A percentile compares a stretch with the other conserved stretches of the same genome.
Evolutionary conservation across 495 filamentous ascomycete species (phyloP).

Genomic region (Hypomontagnella monticulosa): DNA sequence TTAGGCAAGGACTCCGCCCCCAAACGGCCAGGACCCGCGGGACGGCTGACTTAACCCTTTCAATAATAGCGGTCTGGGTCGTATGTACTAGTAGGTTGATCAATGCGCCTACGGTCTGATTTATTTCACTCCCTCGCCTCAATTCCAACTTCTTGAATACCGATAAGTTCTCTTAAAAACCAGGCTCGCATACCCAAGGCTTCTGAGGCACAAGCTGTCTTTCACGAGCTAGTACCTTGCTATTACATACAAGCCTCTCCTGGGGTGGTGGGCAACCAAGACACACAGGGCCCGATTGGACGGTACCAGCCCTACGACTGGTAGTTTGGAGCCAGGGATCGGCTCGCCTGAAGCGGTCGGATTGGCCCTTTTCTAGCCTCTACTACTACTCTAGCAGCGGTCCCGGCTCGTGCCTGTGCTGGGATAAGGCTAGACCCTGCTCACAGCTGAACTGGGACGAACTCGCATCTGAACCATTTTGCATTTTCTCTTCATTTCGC

Average conservation of each 20-base stretch:
- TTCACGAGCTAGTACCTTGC: neutral
- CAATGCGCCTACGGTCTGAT: constrained; percentile 10
- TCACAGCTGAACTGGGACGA: constrained; percentile 29
- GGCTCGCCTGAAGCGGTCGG: constrained; percentile 33
- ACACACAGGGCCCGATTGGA: constrained; percentile 40
- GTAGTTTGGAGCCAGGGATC: constrained; percentile 40
- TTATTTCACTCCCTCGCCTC: constrained; percentile 5
- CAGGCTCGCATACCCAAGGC: constrained; percentile 6
- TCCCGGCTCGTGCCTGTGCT: constrained; percentile 22
- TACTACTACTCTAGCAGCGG: constrained; percentile 16
- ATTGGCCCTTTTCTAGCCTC: constrained; percentile 35
- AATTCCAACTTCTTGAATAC: neutral
- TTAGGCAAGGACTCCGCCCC: constrained; percentile 17
- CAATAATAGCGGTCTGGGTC: constrained; percentile 35
- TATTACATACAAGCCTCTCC: constrained; percentile 2
- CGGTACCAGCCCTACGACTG: constrained; percentile 44
- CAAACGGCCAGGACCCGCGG: constrained; percentile 12
- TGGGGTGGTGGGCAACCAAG: constrained; percentile 38
- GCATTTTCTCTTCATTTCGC: constrained; percentile 39
- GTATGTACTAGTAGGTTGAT: constrained; percentile 14
- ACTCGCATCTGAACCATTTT: constrained; percentile 23
- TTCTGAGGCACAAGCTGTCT: neutral
- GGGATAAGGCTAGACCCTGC: constrained; percentile 39
- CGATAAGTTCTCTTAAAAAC: neutral
- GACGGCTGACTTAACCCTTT: constrained; percentile 25